Evolutionary conservation across 345 rosid species (phyloP), one percentile per base, ranked within the genome.

Genomic region (Physaria fendleri): DNA sequence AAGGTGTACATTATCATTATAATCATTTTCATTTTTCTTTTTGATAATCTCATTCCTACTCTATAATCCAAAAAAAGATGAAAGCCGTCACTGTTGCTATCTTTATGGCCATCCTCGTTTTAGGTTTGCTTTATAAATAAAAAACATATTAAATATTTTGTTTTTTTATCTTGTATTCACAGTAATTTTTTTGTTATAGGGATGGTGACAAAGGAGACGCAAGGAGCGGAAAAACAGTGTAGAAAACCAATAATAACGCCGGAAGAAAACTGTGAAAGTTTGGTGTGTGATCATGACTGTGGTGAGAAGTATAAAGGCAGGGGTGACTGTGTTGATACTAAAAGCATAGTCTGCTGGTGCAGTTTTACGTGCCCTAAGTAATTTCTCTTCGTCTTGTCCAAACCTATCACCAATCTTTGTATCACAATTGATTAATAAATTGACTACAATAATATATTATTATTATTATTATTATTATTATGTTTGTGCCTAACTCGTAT

Each of bases 81-180:
- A 60, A 38, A 47, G 5, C 24, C 2, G 16, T 11, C 5, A 0
- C 12, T 46, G 11, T 38, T 46, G 56, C 34, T 34, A 24, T 60
- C 5, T 38, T 34, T 10, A 34, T 60, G 8, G 35, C 16, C 56
- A 4, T 60, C 25, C 29, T 57, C 12, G 30, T 33, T 13, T 2
- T 63, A 63, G 59, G 68, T 63, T 40, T 63, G 42, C 1, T 51
- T 21, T 18, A 28, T 7, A 47, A 33, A 9, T 37, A 13, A 22
- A n/a, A 22, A n/a, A 23, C 30, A 13, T 12, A 22, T 4, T 5
- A 32, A 6, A 32, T 50, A 16, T 3, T 12, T 16, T 28, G 8
- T 1, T 13, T 15, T 45, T 13, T 46, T 23, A 9, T 28, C 8
- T 8, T 48, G 8, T 1, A 10, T 48, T 48, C 23, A 10, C 17